Base-by-base conservation (phyloP, 1,139 yeast genomes). In the Blastobotrys serpentis region DNA sequence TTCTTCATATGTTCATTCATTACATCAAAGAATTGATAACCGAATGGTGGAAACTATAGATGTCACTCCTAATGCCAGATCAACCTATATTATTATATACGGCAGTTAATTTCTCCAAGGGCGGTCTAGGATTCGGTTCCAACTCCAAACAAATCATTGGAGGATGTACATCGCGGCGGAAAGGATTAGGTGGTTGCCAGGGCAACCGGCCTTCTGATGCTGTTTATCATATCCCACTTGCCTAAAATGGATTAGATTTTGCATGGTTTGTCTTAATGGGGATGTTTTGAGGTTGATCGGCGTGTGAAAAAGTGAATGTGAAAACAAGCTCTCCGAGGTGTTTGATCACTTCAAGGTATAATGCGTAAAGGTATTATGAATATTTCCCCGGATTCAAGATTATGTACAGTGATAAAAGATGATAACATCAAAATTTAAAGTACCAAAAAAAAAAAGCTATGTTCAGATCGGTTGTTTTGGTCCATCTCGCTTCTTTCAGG, bases 141-240 rank as follows among this genome's bases (percentile, higher is more conserved):
- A n/a, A n/a, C n/a, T n/a, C n/a, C n/a, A n/a, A n/a, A n/a, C n/a
- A n/a, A n/a, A n/a, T n/a, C n/a, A n/a, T n/a, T n/a, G n/a, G n/a
- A n/a, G n/a, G n/a, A n/a, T n/a, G n/a, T n/a, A n/a, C n/a, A n/a
- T n/a, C n/a, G n/a, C n/a, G n/a, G n/a, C n/a, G n/a, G n/a, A n/a
- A n/a, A n/a, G n/a, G n/a, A n/a, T n/a, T n/a, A n/a, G n/a, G n/a
- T 29, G 7, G 32, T 29, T 29, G 13, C 32, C n/a, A 29, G 7
- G 32, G 32, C 32, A 29, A 29, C 32, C n/a, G 32, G 13, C 32
- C 32, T 29, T 14, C 32, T 29, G 32, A 29, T 11, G 32, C 7
- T 29, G 13, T 29, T 6, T 29, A 11, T 11, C 13, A 10, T 10
- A 11, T 14, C 32, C 32, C 32, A 29, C 32, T 11, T 29, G 32